phyloP scores from a whole-genome alignment of 768 basidiomycete genomes.

The Trametes gibbosa region DNA sequence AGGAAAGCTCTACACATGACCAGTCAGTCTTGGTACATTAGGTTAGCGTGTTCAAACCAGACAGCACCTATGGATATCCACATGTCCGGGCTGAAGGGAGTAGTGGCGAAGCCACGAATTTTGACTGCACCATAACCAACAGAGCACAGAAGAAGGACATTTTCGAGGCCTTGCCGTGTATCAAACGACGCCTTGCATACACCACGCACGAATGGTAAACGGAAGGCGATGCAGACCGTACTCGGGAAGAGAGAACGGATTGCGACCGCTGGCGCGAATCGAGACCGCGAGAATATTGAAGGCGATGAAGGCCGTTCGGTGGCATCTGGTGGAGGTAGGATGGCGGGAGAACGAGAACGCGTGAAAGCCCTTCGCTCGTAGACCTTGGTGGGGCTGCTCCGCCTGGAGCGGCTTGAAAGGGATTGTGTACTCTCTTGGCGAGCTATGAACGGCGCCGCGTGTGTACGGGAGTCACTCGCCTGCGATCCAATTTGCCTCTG shows the following conservation, averaged over 20 bases:
- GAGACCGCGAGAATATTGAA: conserved; percentile 44
- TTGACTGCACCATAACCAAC: conserved; percentile 54
- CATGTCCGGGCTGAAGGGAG: conserved; percentile 32
- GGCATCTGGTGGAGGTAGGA: conserved; percentile 29
- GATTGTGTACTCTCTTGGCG: conserved; percentile 11
- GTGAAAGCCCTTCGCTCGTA: conserved; percentile 51
- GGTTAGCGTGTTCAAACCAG: not conserved
- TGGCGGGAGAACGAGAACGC: conserved; percentile 69
- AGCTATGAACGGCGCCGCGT: conserved; percentile 3
- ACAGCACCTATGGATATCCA: conserved; percentile 53
- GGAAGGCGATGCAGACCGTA: conserved; percentile 43
- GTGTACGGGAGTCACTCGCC: conserved; percentile 5
- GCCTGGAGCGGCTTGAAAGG: conserved; percentile 38
- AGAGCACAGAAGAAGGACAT: conserved; percentile 60
- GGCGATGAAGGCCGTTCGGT: conserved; percentile 38
- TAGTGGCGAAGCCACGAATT: conserved; percentile 34
- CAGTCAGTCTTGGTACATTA: conserved; percentile 3
- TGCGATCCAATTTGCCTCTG: conserved; percentile 17
- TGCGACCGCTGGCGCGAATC: conserved; percentile 24
- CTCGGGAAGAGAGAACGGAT: conserved; percentile 45
- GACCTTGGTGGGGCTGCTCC: conserved; percentile 34
- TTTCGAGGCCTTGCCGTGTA: conserved; percentile 60
- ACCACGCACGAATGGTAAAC: conserved; percentile 40
- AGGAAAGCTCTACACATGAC: conserved; percentile 48
- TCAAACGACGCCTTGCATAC: conserved; percentile 56